phyloP scores from a whole-genome alignment of 2,329 filamentous ascomycete species.

The Cordyceps javanica region DNA sequence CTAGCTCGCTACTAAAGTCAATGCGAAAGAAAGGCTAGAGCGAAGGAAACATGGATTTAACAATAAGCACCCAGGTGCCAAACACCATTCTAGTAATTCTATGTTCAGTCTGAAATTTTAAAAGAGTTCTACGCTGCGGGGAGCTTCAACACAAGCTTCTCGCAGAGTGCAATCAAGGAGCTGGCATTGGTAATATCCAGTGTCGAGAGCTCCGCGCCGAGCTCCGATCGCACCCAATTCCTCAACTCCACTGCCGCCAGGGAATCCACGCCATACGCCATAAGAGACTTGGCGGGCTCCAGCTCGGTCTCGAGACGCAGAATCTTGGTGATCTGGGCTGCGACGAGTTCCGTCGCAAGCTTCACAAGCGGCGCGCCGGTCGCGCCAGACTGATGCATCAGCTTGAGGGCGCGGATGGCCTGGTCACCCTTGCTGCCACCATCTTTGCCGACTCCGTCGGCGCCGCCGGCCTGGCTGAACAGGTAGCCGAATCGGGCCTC shows the following conservation, averaged over 20 bases:
- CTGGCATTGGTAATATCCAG: slow-evolving; percentile 24
- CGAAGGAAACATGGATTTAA: too few species aligned
- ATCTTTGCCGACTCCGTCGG: slow-evolving; percentile 4
- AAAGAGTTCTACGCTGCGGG: neutral
- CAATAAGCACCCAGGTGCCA: too few species aligned
- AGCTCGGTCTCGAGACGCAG: slow-evolving; percentile 21
- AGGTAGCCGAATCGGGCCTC: slow-evolving; percentile 22
- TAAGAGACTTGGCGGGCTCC: slow-evolving; percentile 20
- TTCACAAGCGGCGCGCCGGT: slow-evolving; percentile 14
- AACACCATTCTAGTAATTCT: too few species aligned
- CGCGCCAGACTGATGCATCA: slow-evolving; percentile 12
- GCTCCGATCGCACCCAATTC: slow-evolving; percentile 20
- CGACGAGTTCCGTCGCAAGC: slow-evolving; percentile 18
- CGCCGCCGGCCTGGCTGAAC: slow-evolving; percentile 5
- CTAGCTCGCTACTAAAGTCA: too few species aligned
- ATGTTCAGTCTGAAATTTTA: too few species aligned
- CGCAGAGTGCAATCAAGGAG: slow-evolving; percentile 20
- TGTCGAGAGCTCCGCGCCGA: slow-evolving; percentile 21
- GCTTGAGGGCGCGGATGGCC: slow-evolving; percentile 15
- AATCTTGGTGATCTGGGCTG: slow-evolving; percentile 19
- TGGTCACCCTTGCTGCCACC: slow-evolving; percentile 9
- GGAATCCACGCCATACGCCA: slow-evolving; percentile 25
- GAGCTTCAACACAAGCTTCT: slow-evolving; percentile 20
- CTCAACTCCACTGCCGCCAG: slow-evolving; percentile 25
- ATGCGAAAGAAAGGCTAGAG: too few species aligned